Evolutionary conservation across 2,329 filamentous ascomycete species (phyloP).

Genomic region (Penicillium sp.): DNA sequence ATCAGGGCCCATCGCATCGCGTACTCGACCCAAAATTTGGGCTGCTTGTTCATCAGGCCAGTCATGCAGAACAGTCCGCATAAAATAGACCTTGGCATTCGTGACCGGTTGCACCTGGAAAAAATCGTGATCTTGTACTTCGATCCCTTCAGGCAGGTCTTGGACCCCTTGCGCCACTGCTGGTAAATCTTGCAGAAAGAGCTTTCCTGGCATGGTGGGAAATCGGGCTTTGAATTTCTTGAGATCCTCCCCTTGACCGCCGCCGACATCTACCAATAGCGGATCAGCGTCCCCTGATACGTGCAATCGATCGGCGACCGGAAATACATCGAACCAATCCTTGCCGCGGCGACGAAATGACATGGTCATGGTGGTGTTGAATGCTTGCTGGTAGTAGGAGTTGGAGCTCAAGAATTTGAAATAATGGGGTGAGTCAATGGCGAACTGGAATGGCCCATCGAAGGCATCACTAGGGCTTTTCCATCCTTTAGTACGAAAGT

Average conservation of each 20-base stretch:
- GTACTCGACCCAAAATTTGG: constrained; percentile 11
- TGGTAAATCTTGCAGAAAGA: constrained; percentile 14
- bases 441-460: constrained; percentile 13
- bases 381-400: constrained; percentile 12
- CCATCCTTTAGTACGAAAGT: constrained; percentile 14
- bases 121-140: constrained; percentile 10
- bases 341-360: constrained; percentile 7
- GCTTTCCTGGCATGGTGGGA: constrained; percentile 1
- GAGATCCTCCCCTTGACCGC: constrained; percentile 11
- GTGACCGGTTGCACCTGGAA: constrained; percentile 12
- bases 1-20: constrained; percentile 1
- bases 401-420: constrained; percentile 12
- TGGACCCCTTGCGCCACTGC: constrained; percentile 1
- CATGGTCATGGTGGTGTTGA: constrained; percentile 15
- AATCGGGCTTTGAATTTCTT: constrained; percentile 9
- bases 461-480: constrained; percentile 8
- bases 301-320: constrained; percentile 4
- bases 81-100: constrained; percentile 19
- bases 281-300: constrained; percentile 1
- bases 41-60: constrained; percentile 21
- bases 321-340: constrained; percentile 11
- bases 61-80: constrained; percentile 23
- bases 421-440: constrained; percentile 9
- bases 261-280: constrained; percentile 13
- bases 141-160: constrained; percentile 1